phyloP scores from a whole-genome alignment of 2,329 filamentous ascomycete genomes.

The Dichotomopilus funicola region DNA sequence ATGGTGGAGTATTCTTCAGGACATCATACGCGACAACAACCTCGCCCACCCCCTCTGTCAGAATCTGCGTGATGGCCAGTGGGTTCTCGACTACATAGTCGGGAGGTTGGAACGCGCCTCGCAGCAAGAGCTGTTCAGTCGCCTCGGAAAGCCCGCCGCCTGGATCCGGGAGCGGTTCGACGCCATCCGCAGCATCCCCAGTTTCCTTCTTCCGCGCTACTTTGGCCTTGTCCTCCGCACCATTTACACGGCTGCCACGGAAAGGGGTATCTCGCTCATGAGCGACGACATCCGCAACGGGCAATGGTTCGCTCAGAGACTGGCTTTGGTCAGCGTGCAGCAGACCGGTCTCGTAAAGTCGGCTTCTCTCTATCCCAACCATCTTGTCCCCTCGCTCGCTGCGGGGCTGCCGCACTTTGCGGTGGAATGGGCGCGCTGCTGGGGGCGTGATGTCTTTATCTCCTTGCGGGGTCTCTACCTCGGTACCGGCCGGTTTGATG shows the following conservation, averaged over 20 bases:
- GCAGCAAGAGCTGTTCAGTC: conserved; percentile 53
- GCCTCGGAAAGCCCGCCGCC: conserved; percentile 57
- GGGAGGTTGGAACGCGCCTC: conserved; percentile 69
- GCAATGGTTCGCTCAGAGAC: conserved; percentile 80
- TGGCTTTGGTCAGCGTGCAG: conserved; percentile 88
- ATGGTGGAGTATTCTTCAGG: conserved; percentile 89
- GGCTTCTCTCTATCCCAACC: conserved; percentile 81
- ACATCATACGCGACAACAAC: conserved; percentile 82
- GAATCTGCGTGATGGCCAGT: conserved; percentile 83
- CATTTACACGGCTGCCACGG: conserved; percentile 77
- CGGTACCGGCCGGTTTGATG: conserved; percentile 78
- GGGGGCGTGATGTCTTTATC: conserved; percentile 97
- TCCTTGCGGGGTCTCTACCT: conserved; percentile 87
- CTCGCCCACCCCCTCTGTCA: conserved; percentile 90
- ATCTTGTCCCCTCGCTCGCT: conserved; percentile 77
- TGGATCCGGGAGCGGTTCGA: conserved; percentile 86
- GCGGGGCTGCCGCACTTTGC: conserved; percentile 93
- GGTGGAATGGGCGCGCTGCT: conserved; percentile 89
- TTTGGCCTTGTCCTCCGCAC: conserved; percentile 86
- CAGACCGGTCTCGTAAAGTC: conserved; percentile 85
- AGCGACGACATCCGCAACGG: conserved; percentile 68
- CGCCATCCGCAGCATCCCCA: conserved; percentile 76
- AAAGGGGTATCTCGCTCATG: conserved; percentile 73
- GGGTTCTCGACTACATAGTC: conserved; percentile 85
- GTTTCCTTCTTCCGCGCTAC: conserved; percentile 84